Base-by-base conservation (phyloP, 768 basidiomycete genomes). In the Suillus variegatus region DNA sequence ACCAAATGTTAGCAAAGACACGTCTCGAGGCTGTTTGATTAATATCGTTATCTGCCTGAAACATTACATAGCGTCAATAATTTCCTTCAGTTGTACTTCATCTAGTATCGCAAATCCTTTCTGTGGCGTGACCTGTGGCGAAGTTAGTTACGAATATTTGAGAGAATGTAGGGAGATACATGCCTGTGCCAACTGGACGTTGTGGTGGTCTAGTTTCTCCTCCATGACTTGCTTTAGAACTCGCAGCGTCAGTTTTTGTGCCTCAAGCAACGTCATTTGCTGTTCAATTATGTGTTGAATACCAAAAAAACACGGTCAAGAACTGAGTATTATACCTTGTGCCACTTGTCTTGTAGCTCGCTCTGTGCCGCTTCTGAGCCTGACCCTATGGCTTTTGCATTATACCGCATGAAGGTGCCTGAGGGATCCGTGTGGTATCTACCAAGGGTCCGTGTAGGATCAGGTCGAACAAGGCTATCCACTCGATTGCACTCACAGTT, bases 221-320 rank as follows among this genome's bases (percentile, higher is more conserved):
- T 99, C 97, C 97, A 99, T 99, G 52, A 99, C 97, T 81, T 99
- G 95, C 81, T 99, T 99, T 67, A 99, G 82, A 55, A 99, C 94
- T 68, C 88, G 89, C 61, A 99, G 81, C 4, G 93, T 91, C 67
- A 99, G 80, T 46, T 86, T 82, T 70, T 98, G 94, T 0, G 95
- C 97, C 77, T 97, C 95, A 69, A 83, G 78, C 28, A 99, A 81
- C 9, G 91, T 89, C 89, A 99, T 97, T 87, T 89, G 89, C 97
- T 99, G 71, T n/a, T 64, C 47, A 2, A n/a, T n/a, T n/a, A n/a
- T 72, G 64, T 69, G 58, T 52, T 8, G 14, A 69, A 57, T 16
- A 56, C 25, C 25, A 18, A 61, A 57, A 62, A 62, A 67, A 62
- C 58, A 67, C 35, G 18, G 13, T 35, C 35, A 47, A 4, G 8